Conservation (phyloP, 345 rosid genomes). For the Syzygium oleosum region DNA sequence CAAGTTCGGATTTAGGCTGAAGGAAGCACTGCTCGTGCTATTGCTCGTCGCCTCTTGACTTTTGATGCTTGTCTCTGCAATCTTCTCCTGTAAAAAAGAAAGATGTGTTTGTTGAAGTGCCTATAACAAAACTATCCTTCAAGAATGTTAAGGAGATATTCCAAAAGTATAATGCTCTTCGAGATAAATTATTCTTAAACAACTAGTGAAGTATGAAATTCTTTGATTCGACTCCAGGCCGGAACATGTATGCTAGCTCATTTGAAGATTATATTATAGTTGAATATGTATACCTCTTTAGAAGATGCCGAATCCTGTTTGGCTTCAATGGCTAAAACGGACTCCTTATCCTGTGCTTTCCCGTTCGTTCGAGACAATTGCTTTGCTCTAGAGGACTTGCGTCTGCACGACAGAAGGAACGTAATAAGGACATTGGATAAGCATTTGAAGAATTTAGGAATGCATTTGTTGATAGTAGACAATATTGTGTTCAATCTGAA, state of each 20-base stretch:
- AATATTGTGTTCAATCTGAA: background rate
- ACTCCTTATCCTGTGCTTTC: slow-evolving; percentile 11
- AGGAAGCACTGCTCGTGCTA: slow-evolving; percentile 15
- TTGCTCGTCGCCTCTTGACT: slow-evolving; percentile 14
- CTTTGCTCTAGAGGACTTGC: slow-evolving; percentile 4
- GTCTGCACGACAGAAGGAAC: background rate
- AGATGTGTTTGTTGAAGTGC: background rate
- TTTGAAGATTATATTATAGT: background rate
- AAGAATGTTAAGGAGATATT: background rate
- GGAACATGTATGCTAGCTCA: background rate
- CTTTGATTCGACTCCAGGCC: background rate
- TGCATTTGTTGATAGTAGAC: background rate
- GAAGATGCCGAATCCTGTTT: slow-evolving; percentile 28
- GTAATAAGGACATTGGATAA: background rate
- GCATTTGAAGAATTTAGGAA: background rate
- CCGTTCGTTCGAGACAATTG: slow-evolving; percentile 3
- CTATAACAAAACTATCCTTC: background rate
- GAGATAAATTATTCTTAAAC: background rate
- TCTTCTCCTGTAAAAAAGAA: slow-evolving; percentile 21
- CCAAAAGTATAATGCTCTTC: background rate
- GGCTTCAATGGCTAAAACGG: background rate
- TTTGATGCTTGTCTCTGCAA: slow-evolving; percentile 10
- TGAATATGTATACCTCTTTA: slow-evolving; percentile 28
- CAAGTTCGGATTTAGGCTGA: slow-evolving; percentile 5
- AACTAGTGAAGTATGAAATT: background rate